Base-by-base conservation (phyloP, 495 filamentous ascomycete genomes). In the Platismatia glauca region DNA sequence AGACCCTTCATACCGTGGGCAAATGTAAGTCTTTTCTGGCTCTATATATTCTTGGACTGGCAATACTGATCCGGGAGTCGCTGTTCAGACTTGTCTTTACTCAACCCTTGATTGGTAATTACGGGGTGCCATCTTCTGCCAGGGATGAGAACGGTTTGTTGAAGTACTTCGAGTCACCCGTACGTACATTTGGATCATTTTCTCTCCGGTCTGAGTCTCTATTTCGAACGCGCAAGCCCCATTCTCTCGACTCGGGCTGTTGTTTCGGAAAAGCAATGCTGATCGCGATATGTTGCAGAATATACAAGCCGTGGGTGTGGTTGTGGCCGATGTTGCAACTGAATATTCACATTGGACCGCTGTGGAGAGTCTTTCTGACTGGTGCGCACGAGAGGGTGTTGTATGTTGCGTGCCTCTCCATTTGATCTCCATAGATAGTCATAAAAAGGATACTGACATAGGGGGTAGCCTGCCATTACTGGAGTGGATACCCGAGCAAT, bases 291-390 rank as follows among this genome's bases (percentile, higher is more conserved):
- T 31, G 27, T 52, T 15, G 9, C 8, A 52, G 48, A 86, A 97
- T 75, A 91, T 99, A 68, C 94, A 99, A 78, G 95, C 93, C 58
- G 88, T 87, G 62, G 94, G 91, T 70, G 85, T 99, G 58, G 93
- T 99, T 34, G 94, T 99, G 33, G 89, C 92, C 62, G 95, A 99
- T 71, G 89, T 91, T 64, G 93, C 95, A 22, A 82, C 87, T 70
- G 83, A 92, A 69, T 96, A 97, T 81, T 94, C 89, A 73, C 95
- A 99, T 72, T 97, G 95, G 95, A 97, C 94, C 55, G 94, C 94
- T 33, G 92, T 97, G 35, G 89, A 97, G 82, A 91, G 89, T 67
- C 77, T 99, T 68, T 81, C 88, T 64, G 82, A 94, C 63, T 99
- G 94, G 94, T 97, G 95, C 73, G 89, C 91, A 52, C 84, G 93